phyloP scores from a whole-genome alignment of 2,329 filamentous ascomycete genomes.

The Tolypocladium endophyticum region DNA sequence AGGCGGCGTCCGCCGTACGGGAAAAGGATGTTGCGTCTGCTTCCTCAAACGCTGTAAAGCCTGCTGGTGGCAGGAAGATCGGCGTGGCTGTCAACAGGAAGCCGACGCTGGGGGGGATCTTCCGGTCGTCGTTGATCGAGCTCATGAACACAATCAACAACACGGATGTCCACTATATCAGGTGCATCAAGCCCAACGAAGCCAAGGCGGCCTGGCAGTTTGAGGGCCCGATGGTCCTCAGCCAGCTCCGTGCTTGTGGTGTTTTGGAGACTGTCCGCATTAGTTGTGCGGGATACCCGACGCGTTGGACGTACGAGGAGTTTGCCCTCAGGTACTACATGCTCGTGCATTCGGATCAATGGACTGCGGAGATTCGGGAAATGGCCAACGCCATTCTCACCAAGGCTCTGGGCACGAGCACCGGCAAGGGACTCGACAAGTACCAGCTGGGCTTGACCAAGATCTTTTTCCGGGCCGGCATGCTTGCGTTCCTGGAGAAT shows the following conservation, averaged over 20 bases:
- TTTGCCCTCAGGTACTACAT: slow-evolving; percentile 98
- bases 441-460: slow-evolving; percentile 97
- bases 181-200: slow-evolving; percentile 98
- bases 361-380: slow-evolving; percentile 86
- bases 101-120: slow-evolving; percentile 93
- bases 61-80: slow-evolving; percentile 72
- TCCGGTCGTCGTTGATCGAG: slow-evolving; percentile 96
- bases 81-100: slow-evolving; percentile 91
- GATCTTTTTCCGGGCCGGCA: slow-evolving; percentile 98
- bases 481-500: slow-evolving; percentile 96
- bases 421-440: slow-evolving; percentile 70
- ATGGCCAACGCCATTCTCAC: slow-evolving; percentile 91
- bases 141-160: slow-evolving; percentile 97
- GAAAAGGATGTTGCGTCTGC: slow-evolving; percentile 72
- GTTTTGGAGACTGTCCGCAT: slow-evolving; percentile 97
- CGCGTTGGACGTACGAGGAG: slow-evolving; percentile 97
- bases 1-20: slow-evolving; percentile 74
- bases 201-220: slow-evolving; percentile 96
- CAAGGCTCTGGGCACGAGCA: slow-evolving; percentile 74
- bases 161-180: slow-evolving; percentile 97
- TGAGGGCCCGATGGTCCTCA: slow-evolving; percentile 96
- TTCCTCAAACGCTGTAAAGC: slow-evolving; percentile 62
- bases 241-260: slow-evolving; percentile 94
- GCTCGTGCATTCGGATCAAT: slow-evolving; percentile 78
- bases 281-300: slow-evolving; percentile 93